Conservation (phyloP, 176 grass and related monocot species). For the Pontederia crassipes region DNA sequence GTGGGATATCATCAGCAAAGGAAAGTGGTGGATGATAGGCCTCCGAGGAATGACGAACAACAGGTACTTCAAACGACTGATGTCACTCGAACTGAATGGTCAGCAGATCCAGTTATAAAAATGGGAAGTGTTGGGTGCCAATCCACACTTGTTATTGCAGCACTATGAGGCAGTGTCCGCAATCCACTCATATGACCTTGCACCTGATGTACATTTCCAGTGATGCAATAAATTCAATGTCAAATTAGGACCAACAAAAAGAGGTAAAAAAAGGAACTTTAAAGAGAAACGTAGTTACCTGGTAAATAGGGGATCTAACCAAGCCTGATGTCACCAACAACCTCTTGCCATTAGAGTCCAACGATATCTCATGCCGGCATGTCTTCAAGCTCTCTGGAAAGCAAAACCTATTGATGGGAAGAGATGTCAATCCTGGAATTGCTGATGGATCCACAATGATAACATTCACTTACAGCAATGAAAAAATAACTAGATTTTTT, state of each 20-base stretch:
- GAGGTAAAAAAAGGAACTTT: background rate
- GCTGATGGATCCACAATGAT: too few species aligned
- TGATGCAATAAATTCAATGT: slow-evolving; percentile 1
- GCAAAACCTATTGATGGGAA: slow-evolving; percentile 59
- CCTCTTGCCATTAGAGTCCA: slow-evolving; percentile 80
- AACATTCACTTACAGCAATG: too few species aligned
- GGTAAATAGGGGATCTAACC: slow-evolving; percentile 87
- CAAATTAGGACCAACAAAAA: slow-evolving; percentile 1
- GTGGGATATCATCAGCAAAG: too few species aligned
- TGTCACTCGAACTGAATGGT: slow-evolving; percentile 83
- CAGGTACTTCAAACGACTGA: slow-evolving; percentile 51
- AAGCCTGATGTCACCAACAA: slow-evolving; percentile 72
- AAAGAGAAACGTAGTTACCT: slow-evolving; percentile 27
- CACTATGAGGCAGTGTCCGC: slow-evolving; percentile 61
- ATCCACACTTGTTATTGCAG: slow-evolving; percentile 67
- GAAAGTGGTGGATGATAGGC: too few species aligned
- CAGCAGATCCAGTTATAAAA: slow-evolving; percentile 79
- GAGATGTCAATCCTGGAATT: background rate
- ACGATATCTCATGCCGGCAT: slow-evolving; percentile 68
- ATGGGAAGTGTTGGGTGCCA: slow-evolving; percentile 59
- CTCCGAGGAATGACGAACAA: background rate
- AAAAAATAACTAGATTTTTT: too few species aligned
- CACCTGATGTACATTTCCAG: slow-evolving; percentile 36
- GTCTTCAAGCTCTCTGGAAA: slow-evolving; percentile 61
- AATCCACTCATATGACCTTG: slow-evolving; percentile 64